Evolutionary conservation across 2,329 filamentous ascomycete genomes (phyloP).

Genomic region (Ciborinia camelliae): DNA sequence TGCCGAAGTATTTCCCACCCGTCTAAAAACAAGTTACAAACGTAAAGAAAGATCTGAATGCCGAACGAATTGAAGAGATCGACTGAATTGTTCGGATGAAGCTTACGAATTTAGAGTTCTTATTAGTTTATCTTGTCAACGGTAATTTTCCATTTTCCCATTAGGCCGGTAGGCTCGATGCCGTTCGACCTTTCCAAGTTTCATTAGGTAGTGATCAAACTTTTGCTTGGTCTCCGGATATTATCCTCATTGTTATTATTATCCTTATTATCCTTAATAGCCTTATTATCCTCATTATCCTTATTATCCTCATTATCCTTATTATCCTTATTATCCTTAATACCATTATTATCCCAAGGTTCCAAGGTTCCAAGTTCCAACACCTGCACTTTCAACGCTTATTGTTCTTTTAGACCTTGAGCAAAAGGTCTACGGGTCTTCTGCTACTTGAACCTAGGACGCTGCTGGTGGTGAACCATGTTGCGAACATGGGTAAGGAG

Average conservation of each 20-base stretch:
- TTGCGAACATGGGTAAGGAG: not conserved
- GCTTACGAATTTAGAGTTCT: slow-evolving; percentile 5
- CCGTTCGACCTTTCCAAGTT: not conserved
- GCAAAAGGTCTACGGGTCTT: slow-evolving; percentile 8
- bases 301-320: no score
- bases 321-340: no score
- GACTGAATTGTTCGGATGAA: not conserved
- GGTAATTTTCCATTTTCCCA: not conserved
- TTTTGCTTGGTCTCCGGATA: not conserved
- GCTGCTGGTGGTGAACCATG: not conserved
- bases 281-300: no score
- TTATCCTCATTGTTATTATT: no score
- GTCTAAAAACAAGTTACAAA: no score
- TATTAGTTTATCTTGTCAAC: slow-evolving; percentile 3
- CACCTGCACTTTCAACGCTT: not conserved
- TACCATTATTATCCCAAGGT: not conserved
- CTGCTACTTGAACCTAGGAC: not conserved
- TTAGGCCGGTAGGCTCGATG: not conserved
- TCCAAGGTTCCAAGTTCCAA: not conserved
- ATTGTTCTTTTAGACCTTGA: not conserved
- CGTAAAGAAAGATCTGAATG: not conserved
- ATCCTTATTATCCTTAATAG: no score
- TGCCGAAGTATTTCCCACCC: not conserved
- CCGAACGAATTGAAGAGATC: not conserved
- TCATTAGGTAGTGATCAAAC: not conserved